Evolutionary conservation across 176 grass and related monocot genomes (phyloP), one percentile per base, ranked within the genome.

Genomic region (Avena eriantha): DNA sequence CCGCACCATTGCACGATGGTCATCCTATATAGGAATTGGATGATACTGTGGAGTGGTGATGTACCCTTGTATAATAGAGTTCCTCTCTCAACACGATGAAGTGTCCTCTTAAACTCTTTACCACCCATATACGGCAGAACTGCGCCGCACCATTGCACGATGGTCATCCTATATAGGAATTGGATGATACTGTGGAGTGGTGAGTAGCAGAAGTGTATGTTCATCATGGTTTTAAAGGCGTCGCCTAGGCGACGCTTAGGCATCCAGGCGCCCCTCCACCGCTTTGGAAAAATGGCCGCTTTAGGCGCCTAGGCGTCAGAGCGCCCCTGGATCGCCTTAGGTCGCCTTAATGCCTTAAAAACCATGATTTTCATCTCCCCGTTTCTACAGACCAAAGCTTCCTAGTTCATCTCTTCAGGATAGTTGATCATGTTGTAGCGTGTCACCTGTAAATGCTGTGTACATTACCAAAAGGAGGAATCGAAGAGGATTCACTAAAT

Each of bases 51-150:
- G 24, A 46, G 78, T 57, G 48, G 47, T 80, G 26, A 73, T n/a
- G n/a, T n/a, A n/a, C n/a, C n/a, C n/a, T n/a, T 96, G 89, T 67
- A 93, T 99, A 56, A 86, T 90, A 89, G 80, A 96, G 75, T 99
- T 99, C 83, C 92, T 99, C 81, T 90, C 92, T 83, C 65, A 81
- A 49, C 94, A 99, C n/a, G 97, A 99, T 84, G 14, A 86, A 87
- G 54, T 75, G 54, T 87, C 83, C 45, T 87, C 86, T 54, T 91
- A 84, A 89, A 81, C 58, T 73, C 54, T 51, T 22, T n/a, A 51
- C 18, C 43, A 54, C 5, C 10, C 17, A 1, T 34, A 21, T 61
- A 69, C n/a, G 0, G 8, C 22, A 60, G 15, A 86, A 14, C 50
- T 57, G 10, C n/a, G 24, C 57, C 84, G 7, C 46, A 18, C 3